Evolutionary conservation across 495 filamentous ascomycete species (phyloP).

Genomic region (Pyrenula massariospora): DNA sequence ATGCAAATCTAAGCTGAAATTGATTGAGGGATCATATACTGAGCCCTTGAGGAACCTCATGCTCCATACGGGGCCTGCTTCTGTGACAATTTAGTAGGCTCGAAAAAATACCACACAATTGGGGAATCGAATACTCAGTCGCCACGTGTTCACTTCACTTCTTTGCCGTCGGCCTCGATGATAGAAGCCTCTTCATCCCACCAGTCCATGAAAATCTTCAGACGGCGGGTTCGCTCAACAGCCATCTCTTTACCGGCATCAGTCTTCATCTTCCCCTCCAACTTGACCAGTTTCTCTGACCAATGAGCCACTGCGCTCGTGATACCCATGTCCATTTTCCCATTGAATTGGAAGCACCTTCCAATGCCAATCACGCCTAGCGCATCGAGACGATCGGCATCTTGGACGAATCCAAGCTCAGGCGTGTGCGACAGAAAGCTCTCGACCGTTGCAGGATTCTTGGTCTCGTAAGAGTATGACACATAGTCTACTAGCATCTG

Average conservation of each 20-base stretch:
- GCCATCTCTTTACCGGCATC: slow-evolving; percentile 58
- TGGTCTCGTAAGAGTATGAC: slow-evolving; percentile 63
- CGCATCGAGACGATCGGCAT: slow-evolving; percentile 83
- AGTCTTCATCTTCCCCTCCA: slow-evolving; percentile 82
- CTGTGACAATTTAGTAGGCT: no score
- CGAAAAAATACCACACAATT: no score
- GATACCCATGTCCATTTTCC: slow-evolving; percentile 46
- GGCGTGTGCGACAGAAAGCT: slow-evolving; percentile 44
- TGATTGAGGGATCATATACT: no score
- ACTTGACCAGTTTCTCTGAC: slow-evolving; percentile 60
- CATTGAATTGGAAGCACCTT: slow-evolving; percentile 65
- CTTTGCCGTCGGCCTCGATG: no score
- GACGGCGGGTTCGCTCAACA: slow-evolving; percentile 46
- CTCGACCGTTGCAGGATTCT: slow-evolving; percentile 39
- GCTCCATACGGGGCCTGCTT: no score
- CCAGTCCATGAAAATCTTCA: slow-evolving; percentile 55
- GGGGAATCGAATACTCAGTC: no score
- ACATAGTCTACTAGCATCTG: slow-evolving; percentile 62
- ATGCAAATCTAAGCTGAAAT: no score
- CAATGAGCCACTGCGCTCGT: slow-evolving; percentile 59
- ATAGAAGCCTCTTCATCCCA: slow-evolving; percentile 59
- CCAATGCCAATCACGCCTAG: slow-evolving; percentile 78
- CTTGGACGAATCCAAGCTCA: slow-evolving; percentile 78
- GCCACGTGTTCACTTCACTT: no score
- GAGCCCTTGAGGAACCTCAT: no score